These are phyloP conservation scores for Carex pumila DNA, from an alignment of 176 grass and related monocot genomes.

Conservation along the genomic window DNA sequence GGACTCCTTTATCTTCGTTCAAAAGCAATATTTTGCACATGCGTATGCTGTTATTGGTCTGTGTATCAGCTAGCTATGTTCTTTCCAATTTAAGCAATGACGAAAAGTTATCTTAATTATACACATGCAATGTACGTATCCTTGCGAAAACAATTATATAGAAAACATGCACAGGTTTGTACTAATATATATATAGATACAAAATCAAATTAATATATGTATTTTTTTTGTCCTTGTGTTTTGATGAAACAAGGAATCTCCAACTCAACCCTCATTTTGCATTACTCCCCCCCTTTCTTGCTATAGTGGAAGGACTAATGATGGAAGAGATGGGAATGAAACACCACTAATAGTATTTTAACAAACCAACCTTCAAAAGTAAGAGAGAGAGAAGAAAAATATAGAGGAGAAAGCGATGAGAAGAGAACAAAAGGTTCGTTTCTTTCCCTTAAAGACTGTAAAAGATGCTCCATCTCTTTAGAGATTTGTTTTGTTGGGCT, in stretches of 20 bases:
- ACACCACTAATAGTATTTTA: slow-evolving; percentile 35
- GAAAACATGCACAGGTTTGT: not conserved
- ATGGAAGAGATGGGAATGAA: slow-evolving; percentile 36
- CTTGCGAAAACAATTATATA: not conserved
- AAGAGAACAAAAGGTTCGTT: slow-evolving; percentile 24
- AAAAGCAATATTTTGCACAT: not conserved
- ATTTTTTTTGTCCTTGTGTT: not conserved
- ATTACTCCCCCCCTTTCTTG: slow-evolving; percentile 19
- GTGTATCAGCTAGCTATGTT: not conserved
- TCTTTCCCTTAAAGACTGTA: slow-evolving; percentile 23
- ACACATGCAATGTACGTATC: not conserved
- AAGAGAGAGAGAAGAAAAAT: slow-evolving; percentile 6
- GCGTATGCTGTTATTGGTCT: not conserved
- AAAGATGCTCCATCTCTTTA: slow-evolving; percentile 30
- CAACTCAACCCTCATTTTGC: slow-evolving; percentile 12
- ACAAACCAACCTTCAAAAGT: slow-evolving; percentile 5
- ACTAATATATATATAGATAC: not conserved
- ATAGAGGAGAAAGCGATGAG: not conserved
- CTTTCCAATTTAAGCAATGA: slow-evolving; percentile 6
- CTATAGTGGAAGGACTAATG: slow-evolving; percentile 47
- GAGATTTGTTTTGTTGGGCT: slow-evolving; percentile 21
- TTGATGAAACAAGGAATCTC: slow-evolving; percentile 40
- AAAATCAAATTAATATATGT: not conserved
- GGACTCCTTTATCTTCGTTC: slow-evolving; percentile 9
- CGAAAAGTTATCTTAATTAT: not conserved